Conservation (phyloP, 768 basidiomycete species). For the Phlebiopsis gigantea region DNA sequence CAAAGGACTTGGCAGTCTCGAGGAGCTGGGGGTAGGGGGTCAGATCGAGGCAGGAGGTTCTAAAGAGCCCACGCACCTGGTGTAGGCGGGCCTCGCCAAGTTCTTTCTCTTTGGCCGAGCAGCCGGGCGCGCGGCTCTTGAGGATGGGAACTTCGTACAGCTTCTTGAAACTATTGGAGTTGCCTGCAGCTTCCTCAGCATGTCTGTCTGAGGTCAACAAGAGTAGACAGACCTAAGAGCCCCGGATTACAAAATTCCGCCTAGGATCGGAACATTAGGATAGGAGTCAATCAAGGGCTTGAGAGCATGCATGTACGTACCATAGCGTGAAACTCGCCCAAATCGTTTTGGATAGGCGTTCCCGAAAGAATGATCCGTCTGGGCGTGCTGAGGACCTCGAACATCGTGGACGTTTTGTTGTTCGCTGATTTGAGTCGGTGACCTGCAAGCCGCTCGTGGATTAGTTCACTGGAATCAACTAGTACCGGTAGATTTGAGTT, state of each 20-base stretch:
- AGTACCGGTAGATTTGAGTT: neutral
- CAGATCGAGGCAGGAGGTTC: neutral
- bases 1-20: slow-evolving; percentile 78
- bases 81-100: slow-evolving; percentile 70
- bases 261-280: slow-evolving; percentile 31
- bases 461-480: neutral
- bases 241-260: slow-evolving; percentile 94
- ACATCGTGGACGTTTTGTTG: slow-evolving; percentile 86
- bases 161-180: slow-evolving; percentile 68
- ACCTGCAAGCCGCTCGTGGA: slow-evolving; percentile 35
- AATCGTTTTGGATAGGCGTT: slow-evolving; percentile 95
- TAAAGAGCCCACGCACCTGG: slow-evolving; percentile 49
- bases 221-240: slow-evolving; percentile 54
- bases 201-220: neutral
- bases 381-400: slow-evolving; percentile 69
- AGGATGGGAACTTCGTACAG: slow-evolving; percentile 88
- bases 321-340: slow-evolving; percentile 96
- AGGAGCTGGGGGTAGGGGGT: slow-evolving; percentile 45
- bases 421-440: slow-evolving; percentile 91
- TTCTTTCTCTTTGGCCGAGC: slow-evolving; percentile 65
- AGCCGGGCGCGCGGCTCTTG: slow-evolving; percentile 75
- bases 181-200: slow-evolving; percentile 39
- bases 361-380: slow-evolving; percentile 89
- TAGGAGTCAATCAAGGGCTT: neutral
- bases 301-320: too few species aligned